Conservation (phyloP, 345 rosid genomes). For the Raphanus raphanistrum region DNA sequence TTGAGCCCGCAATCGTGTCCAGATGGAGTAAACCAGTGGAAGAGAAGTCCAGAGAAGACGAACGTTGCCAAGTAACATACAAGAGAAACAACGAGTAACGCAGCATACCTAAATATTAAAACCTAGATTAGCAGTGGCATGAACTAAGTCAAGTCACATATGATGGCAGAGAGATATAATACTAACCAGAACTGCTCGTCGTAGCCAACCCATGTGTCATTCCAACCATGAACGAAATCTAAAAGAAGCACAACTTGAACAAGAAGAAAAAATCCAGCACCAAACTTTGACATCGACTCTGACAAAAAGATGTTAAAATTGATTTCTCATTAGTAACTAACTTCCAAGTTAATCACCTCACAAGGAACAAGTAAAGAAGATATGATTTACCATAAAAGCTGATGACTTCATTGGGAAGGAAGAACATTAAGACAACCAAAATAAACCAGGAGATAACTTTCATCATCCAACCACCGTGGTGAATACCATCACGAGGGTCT, state of each 20-base stretch:
- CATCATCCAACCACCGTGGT: slow-evolving; percentile 99
- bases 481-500: slow-evolving; percentile 95
- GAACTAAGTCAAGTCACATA: neutral
- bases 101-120: slow-evolving; percentile 59
- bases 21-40: slow-evolving; percentile 95
- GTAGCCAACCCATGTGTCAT: slow-evolving; percentile 98
- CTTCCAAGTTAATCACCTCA: neutral
- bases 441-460: slow-evolving; percentile 85
- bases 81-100: slow-evolving; percentile 79
- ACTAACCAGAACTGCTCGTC: slow-evolving; percentile 98
- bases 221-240: slow-evolving; percentile 99
- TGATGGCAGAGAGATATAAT: neutral
- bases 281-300: slow-evolving; percentile 92
- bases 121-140: slow-evolving; percentile 4
- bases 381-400: slow-evolving; percentile 71
- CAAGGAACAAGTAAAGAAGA: neutral
- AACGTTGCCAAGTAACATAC: slow-evolving; percentile 80
- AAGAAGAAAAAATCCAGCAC: slow-evolving; percentile 94
- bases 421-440: slow-evolving; percentile 88
- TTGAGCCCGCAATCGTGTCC: slow-evolving; percentile 97
- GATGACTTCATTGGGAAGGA: slow-evolving; percentile 87
- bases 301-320: slow-evolving; percentile 23
- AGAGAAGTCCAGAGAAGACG: slow-evolving; percentile 94
- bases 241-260: slow-evolving; percentile 97
- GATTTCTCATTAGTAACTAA: slow-evolving; percentile 10